A percentile compares a stretch with the other conserved stretches of the same genome.
Conservation (phyloP, 2,329 filamentous ascomycete genomes). For the Colletotrichum sublineola region DNA sequence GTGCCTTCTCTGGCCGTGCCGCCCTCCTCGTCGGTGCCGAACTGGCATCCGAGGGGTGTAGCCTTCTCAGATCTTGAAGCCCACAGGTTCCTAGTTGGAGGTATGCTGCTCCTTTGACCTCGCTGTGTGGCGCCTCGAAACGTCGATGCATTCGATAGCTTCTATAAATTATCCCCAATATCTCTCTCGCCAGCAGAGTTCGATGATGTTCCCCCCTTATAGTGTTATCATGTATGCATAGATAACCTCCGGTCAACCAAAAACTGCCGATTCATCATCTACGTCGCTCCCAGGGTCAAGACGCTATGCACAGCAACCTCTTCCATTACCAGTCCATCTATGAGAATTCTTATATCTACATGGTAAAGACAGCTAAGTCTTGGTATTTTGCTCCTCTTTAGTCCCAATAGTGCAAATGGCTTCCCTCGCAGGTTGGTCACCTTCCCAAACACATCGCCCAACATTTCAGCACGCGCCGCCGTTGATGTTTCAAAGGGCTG, state of each 20-base stretch:
- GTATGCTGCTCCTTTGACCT: not conserved
- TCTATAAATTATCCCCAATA: not conserved
- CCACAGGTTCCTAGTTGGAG: not conserved
- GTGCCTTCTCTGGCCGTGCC: slow-evolving; percentile 3
- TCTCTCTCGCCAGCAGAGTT: not conserved
- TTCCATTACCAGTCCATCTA: not conserved
- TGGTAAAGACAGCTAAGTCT: not conserved
- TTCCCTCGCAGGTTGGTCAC: not conserved
- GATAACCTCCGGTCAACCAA: not conserved
- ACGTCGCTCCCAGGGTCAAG: not conserved
- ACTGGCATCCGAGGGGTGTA: not conserved
- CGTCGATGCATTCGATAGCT: not conserved
- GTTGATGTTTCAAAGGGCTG: not conserved
- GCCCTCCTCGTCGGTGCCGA: slow-evolving; percentile 13
- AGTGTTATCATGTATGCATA: not conserved
- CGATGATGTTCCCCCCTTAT: no score
- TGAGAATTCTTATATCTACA: no score
- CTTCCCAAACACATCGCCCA: not conserved
- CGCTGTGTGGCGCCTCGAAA: not conserved
- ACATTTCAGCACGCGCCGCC: not conserved
- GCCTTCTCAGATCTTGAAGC: not conserved
- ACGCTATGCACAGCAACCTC: not conserved
- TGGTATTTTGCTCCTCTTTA: not conserved
- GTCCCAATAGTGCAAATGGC: not conserved
- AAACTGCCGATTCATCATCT: not conserved